Conservation (phyloP, 192 early-diverging fungal species). For the Geranomyces variabilis region DNA sequence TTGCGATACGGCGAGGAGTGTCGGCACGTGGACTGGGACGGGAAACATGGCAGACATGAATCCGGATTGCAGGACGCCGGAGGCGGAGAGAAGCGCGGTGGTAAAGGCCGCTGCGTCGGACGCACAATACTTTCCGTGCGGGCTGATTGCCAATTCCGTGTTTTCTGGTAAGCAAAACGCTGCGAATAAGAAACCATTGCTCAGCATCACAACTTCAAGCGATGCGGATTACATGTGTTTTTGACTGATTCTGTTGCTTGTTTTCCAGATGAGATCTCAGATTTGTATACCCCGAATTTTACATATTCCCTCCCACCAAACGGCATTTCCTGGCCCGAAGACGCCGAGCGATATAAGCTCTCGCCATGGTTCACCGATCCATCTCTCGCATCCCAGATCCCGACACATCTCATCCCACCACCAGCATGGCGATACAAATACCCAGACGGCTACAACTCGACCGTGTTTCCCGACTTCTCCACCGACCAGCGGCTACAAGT, state of each 20-base stretch:
- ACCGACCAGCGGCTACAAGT: constrained; percentile 88
- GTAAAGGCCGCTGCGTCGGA: constrained; percentile 2
- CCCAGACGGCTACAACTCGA: constrained; percentile 52
- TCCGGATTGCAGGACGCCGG: constrained; percentile 28
- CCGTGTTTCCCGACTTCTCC: constrained; percentile 65
- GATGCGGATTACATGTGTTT: background rate
- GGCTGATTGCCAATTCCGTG: constrained; percentile 96
- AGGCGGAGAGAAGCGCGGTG: constrained; percentile 17
- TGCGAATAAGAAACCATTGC: too few relatives aligned
- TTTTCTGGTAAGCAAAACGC: constrained; percentile 84
- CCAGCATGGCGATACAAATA: constrained; percentile 76
- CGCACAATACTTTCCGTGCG: constrained; percentile 87
- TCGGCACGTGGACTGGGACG: constrained; percentile 11
- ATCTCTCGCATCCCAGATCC: constrained; percentile 38
- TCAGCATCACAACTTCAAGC: too few relatives aligned
- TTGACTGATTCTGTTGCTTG: background rate
- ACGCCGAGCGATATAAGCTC: constrained; percentile 68
- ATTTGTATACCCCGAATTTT: background rate
- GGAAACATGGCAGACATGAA: constrained; percentile 31
- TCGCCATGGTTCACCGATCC: constrained; percentile 45
- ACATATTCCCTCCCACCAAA: constrained; percentile 59
- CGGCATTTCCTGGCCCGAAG: constrained; percentile 89
- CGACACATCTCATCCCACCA: constrained; percentile 70
- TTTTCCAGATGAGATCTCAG: constrained; percentile 6
- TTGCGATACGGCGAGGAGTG: constrained; percentile 12